Evolutionary conservation across 1,284 basidiomycete genomes (phyloP).

Genomic region (Sparassis latifolia): DNA sequence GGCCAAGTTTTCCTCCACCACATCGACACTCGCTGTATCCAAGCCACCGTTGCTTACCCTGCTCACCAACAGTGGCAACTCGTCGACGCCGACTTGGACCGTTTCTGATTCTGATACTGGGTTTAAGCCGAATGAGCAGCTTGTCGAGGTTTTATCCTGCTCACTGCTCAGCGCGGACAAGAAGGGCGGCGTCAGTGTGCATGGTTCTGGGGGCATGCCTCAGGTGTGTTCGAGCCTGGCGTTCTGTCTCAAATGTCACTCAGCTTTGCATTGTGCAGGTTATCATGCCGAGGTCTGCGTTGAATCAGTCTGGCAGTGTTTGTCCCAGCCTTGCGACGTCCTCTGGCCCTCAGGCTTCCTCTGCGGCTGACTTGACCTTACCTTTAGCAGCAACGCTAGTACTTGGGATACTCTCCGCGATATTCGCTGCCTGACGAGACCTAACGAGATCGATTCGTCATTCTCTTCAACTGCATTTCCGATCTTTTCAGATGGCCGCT

Average conservation of each 20-base stretch:
- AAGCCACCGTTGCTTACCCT: constrained; percentile 65
- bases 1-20: constrained; percentile 40
- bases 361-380: not conserved
- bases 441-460: no score
- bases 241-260: no score
- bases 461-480: no score
- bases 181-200: constrained; percentile 36
- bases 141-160: constrained; percentile 62
- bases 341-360: not conserved
- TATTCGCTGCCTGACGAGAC: not conserved
- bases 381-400: not conserved
- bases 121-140: constrained; percentile 39
- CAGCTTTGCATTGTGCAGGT: constrained; percentile 8
- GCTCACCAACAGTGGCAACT: constrained; percentile 56
- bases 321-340: not conserved
- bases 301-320: constrained; percentile 8
- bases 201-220: constrained; percentile 32
- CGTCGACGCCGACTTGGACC: constrained; percentile 35
- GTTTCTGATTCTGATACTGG: constrained; percentile 36
- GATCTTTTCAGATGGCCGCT: no score
- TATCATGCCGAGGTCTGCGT: constrained; percentile 17
- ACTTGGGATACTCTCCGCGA: not conserved
- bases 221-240: constrained; percentile 23
- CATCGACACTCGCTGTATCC: constrained; percentile 46
- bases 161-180: constrained; percentile 36